A percentile compares a stretch with the other conserved stretches of the same genome.
phyloP scores from a whole-genome alignment of 2,329 filamentous ascomycete genomes.

The Scedosporium aurantiacum region DNA sequence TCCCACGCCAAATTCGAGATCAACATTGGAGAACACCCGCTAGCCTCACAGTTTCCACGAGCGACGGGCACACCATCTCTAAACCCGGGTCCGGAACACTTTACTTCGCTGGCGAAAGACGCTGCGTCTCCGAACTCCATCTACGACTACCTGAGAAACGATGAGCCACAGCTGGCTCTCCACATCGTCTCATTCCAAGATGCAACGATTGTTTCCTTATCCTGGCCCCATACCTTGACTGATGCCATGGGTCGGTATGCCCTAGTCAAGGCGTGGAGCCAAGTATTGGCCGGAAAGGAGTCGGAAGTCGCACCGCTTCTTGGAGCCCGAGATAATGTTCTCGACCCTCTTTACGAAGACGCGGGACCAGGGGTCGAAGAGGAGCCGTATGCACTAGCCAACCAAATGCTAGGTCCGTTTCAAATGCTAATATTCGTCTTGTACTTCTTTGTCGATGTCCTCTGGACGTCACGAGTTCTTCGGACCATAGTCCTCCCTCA shows the following conservation, averaged over 20 bases:
- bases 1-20: neutral
- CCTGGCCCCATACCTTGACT: neutral
- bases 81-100: neutral
- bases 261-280: neutral
- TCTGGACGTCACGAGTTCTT: neutral
- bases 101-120: neutral
- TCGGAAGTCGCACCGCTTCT: neutral
- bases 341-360: neutral
- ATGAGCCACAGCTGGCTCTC: neutral
- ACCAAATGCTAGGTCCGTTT: neutral
- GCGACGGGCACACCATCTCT: neutral
- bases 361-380: neutral
- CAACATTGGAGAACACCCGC: neutral
- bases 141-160: neutral
- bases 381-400: neutral
- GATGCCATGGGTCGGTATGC: neutral
- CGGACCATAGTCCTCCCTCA: neutral
- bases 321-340: neutral
- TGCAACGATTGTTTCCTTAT: neutral
- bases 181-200: slow-evolving; percentile 1
- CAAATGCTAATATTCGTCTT: neutral
- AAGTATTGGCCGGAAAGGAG: neutral
- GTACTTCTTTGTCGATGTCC: neutral
- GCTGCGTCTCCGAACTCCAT: neutral
- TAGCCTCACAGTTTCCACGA: neutral